A percentile compares a stretch with the other conserved stretches of the same genome.
Evolutionary conservation across 805 yeast species (phyloP).

Genomic region (Komagataella phaffii): DNA sequence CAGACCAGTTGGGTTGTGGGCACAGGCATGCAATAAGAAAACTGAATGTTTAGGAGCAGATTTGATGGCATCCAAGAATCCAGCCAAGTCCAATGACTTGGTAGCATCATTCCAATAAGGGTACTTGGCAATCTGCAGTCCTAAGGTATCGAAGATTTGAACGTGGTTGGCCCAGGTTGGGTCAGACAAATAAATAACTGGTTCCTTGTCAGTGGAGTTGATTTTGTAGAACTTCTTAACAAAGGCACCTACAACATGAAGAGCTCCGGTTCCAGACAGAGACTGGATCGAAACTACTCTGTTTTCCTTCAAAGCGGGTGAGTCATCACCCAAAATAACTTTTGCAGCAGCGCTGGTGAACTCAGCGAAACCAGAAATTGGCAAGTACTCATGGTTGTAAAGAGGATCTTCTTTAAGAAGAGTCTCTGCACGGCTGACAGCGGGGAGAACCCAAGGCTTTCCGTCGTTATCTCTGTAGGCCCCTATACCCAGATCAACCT

Average conservation of each 20-base stretch:
- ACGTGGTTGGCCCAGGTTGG: slow-evolving; percentile 99
- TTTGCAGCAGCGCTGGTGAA: slow-evolving; percentile 62
- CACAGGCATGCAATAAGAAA: slow-evolving; percentile 85
- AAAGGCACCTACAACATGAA: slow-evolving; percentile 75
- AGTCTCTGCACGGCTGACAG: slow-evolving; percentile 57
- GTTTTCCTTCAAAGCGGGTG: slow-evolving; percentile 32
- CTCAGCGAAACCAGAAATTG: slow-evolving; percentile 64
- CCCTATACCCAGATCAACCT: slow-evolving; percentile 83
- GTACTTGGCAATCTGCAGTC: slow-evolving; percentile 53
- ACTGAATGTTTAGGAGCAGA: slow-evolving; percentile 66
- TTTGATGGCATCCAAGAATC: slow-evolving; percentile 48
- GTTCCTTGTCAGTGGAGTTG: slow-evolving; percentile 16
- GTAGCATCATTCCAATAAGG: slow-evolving; percentile 77
- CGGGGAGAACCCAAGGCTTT: slow-evolving; percentile 60
- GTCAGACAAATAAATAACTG: slow-evolving; percentile 53
- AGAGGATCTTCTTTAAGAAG: slow-evolving; percentile 41
- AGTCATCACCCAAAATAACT: slow-evolving; percentile 54
- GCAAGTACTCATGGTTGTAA: slow-evolving; percentile 79
- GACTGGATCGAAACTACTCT: slow-evolving; percentile 58
- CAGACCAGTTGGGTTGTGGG: slow-evolving; percentile 96
- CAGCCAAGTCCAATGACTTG: slow-evolving; percentile 60
- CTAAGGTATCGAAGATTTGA: slow-evolving; percentile 64
- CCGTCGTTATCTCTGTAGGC: slow-evolving; percentile 61
- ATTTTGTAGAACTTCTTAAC: slow-evolving; percentile 35
- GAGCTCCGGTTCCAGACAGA: slow-evolving; percentile 81